These are phyloP conservation scores for Oryza longistaminata DNA, from an alignment of 176 grass and related monocot species.

Conservation along the genomic window DNA sequence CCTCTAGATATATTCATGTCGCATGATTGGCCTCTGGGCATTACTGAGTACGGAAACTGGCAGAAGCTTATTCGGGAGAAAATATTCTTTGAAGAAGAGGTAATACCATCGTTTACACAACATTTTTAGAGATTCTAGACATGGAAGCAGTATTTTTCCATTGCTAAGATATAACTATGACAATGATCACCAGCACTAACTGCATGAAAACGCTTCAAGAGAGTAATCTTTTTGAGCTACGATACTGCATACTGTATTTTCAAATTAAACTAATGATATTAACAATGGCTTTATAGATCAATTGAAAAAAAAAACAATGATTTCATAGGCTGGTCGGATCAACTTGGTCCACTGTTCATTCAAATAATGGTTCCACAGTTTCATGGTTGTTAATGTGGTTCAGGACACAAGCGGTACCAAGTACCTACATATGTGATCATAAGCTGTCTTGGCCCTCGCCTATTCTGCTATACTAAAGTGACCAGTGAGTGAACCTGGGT, in stretches of 20 bases:
- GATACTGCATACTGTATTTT: not conserved
- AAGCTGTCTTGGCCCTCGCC: not conserved
- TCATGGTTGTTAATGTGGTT: not conserved
- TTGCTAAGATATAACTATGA: not conserved
- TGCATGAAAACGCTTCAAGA: not conserved
- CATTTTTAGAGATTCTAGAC: not conserved
- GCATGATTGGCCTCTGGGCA: constrained; percentile 96
- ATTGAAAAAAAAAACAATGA: too few relatives aligned
- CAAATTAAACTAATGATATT: constrained; percentile 8
- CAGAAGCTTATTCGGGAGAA: constrained; percentile 68
- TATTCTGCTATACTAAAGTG: not conserved
- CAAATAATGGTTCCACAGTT: not conserved
- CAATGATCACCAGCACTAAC: not conserved
- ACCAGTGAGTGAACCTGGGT: not conserved
- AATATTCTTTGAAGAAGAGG: constrained; percentile 57
- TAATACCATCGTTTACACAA: constrained; percentile 31
- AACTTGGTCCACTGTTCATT: not conserved
- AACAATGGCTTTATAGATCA: not conserved
- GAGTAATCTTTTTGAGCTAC: not conserved
- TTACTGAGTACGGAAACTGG: constrained; percentile 90
- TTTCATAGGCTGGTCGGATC: too few relatives aligned
- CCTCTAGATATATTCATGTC: constrained; percentile 93
- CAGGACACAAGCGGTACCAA: not conserved
- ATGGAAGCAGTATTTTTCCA: not conserved
- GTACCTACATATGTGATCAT: not conserved